Evolutionary conservation across 768 basidiomycete species (phyloP), one percentile per base, ranked within the genome.

Genomic region (Russula emetica): DNA sequence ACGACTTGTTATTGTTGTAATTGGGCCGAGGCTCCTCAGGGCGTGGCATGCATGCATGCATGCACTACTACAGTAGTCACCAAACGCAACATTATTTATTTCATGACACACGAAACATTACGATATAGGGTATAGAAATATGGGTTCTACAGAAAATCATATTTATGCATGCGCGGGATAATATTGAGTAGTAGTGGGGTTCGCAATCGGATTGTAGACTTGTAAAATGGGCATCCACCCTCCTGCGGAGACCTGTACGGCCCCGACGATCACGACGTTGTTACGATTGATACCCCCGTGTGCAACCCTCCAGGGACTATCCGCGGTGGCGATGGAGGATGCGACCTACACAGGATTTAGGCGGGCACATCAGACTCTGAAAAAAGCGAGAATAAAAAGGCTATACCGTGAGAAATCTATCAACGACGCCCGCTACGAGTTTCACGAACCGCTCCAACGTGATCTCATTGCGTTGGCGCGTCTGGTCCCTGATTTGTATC

Each of bases 161-260:
- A 28, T 32, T 53, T 55, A 64, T 45, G n/a, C 32, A 30, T 20
- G 22, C 0, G 26, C 24, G 10, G 22, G 44, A 58, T 64, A 60
- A 40, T 16, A 54, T 47, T 61, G 55, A 14, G 11, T 2, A 14
- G 11, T 2, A 16, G 44, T 0, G n/a, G 30, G 50, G 42, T 10
- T 7, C 2, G 26, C 30, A 36, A n/a, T 57, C 38, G 13, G 20
- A 36, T 36, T 28, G 32, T 30, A n/a, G 16, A 64, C 14, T 26
- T 66, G 65, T 14, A 66, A n/a, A 26, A 66, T 66, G 4, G 65
- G 65, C 65, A 66, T 66, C 65, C 65, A 66, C 18, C 65, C 61
- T 1, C 65, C 65, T 1, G 65, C 62, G 20, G 65, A 66, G 40
- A 66, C 65, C 16, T 66, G 65, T 18, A 66, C 65, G 18, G 62